These are phyloP conservation scores for Blastobotrys indianensis DNA, from an alignment of 1,139 yeast species.

Conservation along the genomic window DNA sequence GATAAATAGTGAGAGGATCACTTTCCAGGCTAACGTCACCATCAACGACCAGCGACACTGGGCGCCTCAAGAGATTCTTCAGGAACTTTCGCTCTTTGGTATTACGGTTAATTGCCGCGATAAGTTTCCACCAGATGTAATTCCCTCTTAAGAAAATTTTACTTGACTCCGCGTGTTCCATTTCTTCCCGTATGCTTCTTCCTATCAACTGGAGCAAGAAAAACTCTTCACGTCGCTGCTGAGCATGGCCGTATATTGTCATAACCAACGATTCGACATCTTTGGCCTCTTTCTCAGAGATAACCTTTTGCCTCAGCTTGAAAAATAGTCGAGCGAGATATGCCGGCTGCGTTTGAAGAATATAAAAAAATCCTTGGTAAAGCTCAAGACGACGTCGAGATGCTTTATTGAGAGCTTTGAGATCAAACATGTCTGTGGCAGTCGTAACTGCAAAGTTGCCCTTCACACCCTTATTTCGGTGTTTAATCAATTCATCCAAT, in stretches of 20 bases:
- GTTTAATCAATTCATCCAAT: conserved; percentile 62
- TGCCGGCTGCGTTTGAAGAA: conserved; percentile 77
- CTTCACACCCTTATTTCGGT: conserved; percentile 40
- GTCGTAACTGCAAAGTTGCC: conserved; percentile 21
- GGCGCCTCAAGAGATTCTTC: conserved; percentile 50
- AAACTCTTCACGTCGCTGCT: conserved; percentile 62
- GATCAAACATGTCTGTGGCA: conserved; percentile 33
- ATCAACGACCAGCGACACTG: conserved; percentile 44
- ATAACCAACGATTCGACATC: conserved; percentile 45
- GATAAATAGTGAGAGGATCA: conserved; percentile 62
- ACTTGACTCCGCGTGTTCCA: conserved; percentile 27
- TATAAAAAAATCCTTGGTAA: conserved; percentile 72
- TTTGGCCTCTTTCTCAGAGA: conserved; percentile 34
- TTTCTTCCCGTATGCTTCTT: conserved; percentile 46
- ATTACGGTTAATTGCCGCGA: conserved; percentile 52
- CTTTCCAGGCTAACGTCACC: conserved; percentile 65
- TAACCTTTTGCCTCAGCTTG: conserved; percentile 24
- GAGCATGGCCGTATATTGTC: conserved; percentile 42
- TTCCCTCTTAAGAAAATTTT: conserved; percentile 29
- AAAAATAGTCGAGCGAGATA: conserved; percentile 60
- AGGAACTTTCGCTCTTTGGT: conserved; percentile 56
- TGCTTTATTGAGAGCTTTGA: conserved; percentile 38
- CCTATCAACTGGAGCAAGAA: conserved; percentile 59
- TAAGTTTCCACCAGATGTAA: conserved; percentile 44
- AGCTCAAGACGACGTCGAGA: conserved; percentile 45